Percentiles rank a stretch among this genome's conserved stretches.
phyloP scores from a whole-genome alignment of 2,329 filamentous ascomycete species.

The Epichloe elymi region DNA sequence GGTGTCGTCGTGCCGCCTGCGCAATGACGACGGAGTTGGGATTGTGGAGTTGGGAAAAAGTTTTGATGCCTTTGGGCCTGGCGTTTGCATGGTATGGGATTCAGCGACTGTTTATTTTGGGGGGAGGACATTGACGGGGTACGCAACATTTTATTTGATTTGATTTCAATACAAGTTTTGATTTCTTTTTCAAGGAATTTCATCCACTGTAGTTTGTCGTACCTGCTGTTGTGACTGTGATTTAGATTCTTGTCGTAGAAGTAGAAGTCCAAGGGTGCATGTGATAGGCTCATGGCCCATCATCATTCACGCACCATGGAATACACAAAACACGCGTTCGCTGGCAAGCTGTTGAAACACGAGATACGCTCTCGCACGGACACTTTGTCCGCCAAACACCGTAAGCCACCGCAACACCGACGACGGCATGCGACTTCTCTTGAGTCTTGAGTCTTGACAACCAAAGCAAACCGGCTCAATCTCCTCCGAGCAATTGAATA shows the following conservation, averaged over 20 bases:
- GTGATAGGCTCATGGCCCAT: neutral
- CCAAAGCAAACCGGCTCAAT: neutral
- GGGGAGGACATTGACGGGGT: no score
- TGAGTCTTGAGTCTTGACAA: neutral
- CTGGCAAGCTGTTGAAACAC: slow-evolving; percentile 23
- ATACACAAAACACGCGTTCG: slow-evolving; percentile 7
- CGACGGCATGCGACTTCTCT: neutral
- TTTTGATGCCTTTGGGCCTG: no score
- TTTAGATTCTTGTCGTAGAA: no score
- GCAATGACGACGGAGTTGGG: neutral
- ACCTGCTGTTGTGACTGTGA: no score
- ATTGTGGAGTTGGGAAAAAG: no score
- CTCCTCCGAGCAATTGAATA: neutral
- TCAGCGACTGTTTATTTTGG: no score
- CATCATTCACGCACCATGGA: neutral
- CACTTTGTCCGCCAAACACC: slow-evolving; percentile 13
- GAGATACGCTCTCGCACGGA: slow-evolving; percentile 23
- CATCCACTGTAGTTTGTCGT: no score
- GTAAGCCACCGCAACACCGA: neutral
- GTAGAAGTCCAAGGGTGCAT: neutral
- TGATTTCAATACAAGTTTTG: no score
- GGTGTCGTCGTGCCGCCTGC: neutral
- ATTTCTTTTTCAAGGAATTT: no score
- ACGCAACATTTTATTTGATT: no score
- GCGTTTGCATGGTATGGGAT: no score